These are phyloP conservation scores for Tilletia caries DNA, from an alignment of 1,284 basidiomycete genomes.

Conservation along the genomic window DNA sequence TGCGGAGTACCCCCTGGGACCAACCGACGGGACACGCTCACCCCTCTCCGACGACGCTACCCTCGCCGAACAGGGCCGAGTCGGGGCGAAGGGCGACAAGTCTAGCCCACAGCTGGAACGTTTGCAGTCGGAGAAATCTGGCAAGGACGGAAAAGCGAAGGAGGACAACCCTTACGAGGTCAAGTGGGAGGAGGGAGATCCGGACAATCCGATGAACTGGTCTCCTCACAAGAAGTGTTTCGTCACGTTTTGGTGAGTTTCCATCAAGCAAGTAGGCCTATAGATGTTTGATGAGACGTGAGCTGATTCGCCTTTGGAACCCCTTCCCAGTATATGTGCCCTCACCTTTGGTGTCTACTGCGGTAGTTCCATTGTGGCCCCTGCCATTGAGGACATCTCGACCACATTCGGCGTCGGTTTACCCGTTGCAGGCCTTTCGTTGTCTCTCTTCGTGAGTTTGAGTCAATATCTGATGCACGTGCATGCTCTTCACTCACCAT, in stretches of 20 bases:
- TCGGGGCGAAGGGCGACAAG: slow-evolving; percentile 1
- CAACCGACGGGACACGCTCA: too few relatives aligned
- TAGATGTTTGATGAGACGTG: not conserved
- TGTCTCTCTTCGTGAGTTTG: slow-evolving; percentile 17
- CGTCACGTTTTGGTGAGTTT: slow-evolving; percentile 27
- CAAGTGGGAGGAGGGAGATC: slow-evolving; percentile 51
- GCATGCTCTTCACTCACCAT: too few relatives aligned
- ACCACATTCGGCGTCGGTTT: not conserved
- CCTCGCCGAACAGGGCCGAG: slow-evolving; percentile 1
- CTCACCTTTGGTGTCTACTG: slow-evolving; percentile 61
- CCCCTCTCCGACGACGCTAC: slow-evolving; percentile 10
- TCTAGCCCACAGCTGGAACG: not conserved
- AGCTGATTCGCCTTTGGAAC: not conserved
- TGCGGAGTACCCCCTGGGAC: not conserved
- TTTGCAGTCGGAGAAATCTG: slow-evolving; percentile 16
- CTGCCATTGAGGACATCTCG: slow-evolving; percentile 56
- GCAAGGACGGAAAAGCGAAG: slow-evolving; percentile 18
- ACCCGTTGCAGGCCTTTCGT: slow-evolving; percentile 6
- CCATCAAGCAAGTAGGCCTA: not conserved
- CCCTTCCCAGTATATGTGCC: slow-evolving; percentile 33
- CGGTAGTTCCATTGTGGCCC: slow-evolving; percentile 62
- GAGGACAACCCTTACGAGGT: slow-evolving; percentile 54
- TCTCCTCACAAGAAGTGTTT: slow-evolving; percentile 38
- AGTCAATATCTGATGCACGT: too few relatives aligned
- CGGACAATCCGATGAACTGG: slow-evolving; percentile 53